Conservation (phyloP, 176 grass and related monocot species). For the Typha latifolia region DNA sequence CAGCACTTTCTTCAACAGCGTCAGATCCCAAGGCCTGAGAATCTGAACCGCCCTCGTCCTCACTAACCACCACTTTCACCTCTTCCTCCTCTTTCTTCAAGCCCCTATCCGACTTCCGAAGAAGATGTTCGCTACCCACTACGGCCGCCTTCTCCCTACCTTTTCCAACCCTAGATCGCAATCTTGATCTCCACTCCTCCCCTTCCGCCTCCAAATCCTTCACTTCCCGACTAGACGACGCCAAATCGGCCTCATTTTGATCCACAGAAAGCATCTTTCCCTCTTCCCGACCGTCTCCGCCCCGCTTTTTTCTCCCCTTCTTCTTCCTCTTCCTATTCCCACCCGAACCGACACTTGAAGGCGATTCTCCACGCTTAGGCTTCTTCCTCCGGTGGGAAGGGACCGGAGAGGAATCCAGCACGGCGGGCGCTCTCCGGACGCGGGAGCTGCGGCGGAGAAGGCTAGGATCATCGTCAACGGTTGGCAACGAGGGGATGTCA, state of each 20-base stretch:
- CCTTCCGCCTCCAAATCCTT: slow-evolving; percentile 19
- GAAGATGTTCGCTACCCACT: not conserved
- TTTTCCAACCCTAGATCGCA: slow-evolving; percentile 65
- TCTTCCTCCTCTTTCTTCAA: slow-evolving; percentile 24
- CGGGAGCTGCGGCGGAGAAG: slow-evolving; percentile 62
- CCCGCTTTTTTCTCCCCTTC: not conserved
- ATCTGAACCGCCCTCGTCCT: slow-evolving; percentile 20
- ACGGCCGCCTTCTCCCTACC: slow-evolving; percentile 14
- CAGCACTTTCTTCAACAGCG: slow-evolving; percentile 24
- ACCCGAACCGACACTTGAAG: slow-evolving; percentile 14
- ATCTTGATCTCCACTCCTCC: slow-evolving; percentile 45
- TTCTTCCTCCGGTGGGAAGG: slow-evolving; percentile 52
- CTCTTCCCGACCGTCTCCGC: not conserved
- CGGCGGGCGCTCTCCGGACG: slow-evolving; percentile 50
- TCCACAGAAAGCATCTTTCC: slow-evolving; percentile 5
- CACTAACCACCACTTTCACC: slow-evolving; percentile 4
- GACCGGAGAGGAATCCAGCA: slow-evolving; percentile 74
- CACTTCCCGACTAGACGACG: not conserved
- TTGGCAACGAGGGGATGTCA: slow-evolving; percentile 24
- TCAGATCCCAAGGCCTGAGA: not conserved
- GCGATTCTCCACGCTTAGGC: slow-evolving; percentile 23
- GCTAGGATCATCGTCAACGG: slow-evolving; percentile 28
- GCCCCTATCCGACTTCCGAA: slow-evolving; percentile 12
- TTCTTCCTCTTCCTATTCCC: slow-evolving; percentile 30
- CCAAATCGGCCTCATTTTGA: slow-evolving; percentile 21